These are phyloP conservation scores for Colletotrichum simmondsii DNA, from an alignment of 2,329 filamentous ascomycete genomes.

Conservation along the genomic window DNA sequence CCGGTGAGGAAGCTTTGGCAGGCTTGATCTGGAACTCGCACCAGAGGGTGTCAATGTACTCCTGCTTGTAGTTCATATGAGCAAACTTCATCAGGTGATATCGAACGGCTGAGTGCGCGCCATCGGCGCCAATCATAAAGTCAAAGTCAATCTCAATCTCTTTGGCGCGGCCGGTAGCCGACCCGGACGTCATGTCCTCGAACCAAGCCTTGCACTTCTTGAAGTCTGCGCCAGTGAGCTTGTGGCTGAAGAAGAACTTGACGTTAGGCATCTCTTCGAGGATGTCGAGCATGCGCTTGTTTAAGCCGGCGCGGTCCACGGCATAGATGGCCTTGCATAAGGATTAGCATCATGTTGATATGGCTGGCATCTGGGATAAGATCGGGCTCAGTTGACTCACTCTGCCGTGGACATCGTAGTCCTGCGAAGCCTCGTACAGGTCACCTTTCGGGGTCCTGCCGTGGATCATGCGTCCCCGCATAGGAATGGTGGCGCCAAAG, in stretches of 20 bases:
- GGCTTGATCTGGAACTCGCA: slow-evolving; percentile 90
- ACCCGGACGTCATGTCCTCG: slow-evolving; percentile 61
- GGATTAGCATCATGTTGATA: neutral
- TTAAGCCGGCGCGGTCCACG: slow-evolving; percentile 85
- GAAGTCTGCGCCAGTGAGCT: slow-evolving; percentile 91
- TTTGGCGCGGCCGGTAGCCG: slow-evolving; percentile 56
- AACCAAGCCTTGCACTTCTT: slow-evolving; percentile 86
- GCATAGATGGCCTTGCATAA: slow-evolving; percentile 78
- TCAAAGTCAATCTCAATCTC: slow-evolving; percentile 92
- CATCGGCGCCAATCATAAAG: slow-evolving; percentile 93
- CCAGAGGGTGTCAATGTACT: slow-evolving; percentile 97
- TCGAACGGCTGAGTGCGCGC: slow-evolving; percentile 89
- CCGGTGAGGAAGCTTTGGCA: slow-evolving; percentile 52
- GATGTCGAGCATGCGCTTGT: slow-evolving; percentile 84
- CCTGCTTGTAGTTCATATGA: slow-evolving; percentile 89
- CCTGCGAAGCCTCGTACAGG: slow-evolving; percentile 82
- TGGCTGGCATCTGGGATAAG: rapidly evolving
- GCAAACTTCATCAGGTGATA: slow-evolving; percentile 97
- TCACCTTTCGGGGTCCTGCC: slow-evolving; percentile 71
- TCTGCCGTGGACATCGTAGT: slow-evolving; percentile 89
- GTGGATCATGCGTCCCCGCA: slow-evolving; percentile 98
- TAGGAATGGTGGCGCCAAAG: slow-evolving; percentile 84
- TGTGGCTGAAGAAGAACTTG: slow-evolving; percentile 91
- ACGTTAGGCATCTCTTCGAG: slow-evolving; percentile 89
- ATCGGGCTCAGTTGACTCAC: slow-evolving; percentile 58